A percentile compares a stretch with the other conserved stretches of the same genome.
These are phyloP conservation scores for Hypoxylon rubiginosum DNA, from an alignment of 2,329 filamentous ascomycete species.

Conservation along the genomic window DNA sequence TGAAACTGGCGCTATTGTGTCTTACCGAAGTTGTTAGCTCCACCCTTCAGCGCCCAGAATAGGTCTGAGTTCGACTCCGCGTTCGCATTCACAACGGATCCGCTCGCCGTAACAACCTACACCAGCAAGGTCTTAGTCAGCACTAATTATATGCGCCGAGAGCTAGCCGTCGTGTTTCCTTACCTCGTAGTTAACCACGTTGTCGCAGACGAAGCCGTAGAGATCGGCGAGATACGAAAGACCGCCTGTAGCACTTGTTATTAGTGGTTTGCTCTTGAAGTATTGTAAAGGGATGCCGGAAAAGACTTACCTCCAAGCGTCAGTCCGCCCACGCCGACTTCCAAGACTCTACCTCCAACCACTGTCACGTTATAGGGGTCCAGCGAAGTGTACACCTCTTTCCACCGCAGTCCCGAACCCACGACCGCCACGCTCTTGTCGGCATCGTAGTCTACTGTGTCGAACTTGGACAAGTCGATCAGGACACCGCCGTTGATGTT, in stretches of 20 bases:
- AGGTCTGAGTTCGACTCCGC: conserved; percentile 42
- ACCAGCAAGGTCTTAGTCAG: conserved; percentile 25
- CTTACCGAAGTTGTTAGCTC: conserved; percentile 49
- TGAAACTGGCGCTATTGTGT: background rate
- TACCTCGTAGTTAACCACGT: conserved; percentile 47
- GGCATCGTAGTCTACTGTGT: conserved; percentile 43
- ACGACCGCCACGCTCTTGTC: conserved; percentile 37
- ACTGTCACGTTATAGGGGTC: conserved; percentile 46
- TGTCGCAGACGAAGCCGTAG: conserved; percentile 46
- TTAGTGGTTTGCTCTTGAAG: conserved; percentile 7
- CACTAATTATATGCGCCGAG: conserved; percentile 6
- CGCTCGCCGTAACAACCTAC: conserved; percentile 52
- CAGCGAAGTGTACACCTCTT: conserved; percentile 43
- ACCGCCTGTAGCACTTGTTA: conserved; percentile 35
- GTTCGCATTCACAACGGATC: conserved; percentile 47
- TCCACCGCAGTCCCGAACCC: conserved; percentile 46
- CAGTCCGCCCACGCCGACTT: conserved; percentile 48
- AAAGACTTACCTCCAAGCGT: conserved; percentile 41
- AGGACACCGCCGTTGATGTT: conserved; percentile 47
- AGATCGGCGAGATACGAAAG: conserved; percentile 46
- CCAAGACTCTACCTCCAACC: conserved; percentile 45
- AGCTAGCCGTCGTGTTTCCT: conserved; percentile 4
- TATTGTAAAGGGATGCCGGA: background rate
- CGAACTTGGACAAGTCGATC: conserved; percentile 42
- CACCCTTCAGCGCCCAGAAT: conserved; percentile 50